These are phyloP conservation scores for Apiospora malaysiana DNA, from an alignment of 2,329 filamentous ascomycete genomes.

Conservation along the genomic window DNA sequence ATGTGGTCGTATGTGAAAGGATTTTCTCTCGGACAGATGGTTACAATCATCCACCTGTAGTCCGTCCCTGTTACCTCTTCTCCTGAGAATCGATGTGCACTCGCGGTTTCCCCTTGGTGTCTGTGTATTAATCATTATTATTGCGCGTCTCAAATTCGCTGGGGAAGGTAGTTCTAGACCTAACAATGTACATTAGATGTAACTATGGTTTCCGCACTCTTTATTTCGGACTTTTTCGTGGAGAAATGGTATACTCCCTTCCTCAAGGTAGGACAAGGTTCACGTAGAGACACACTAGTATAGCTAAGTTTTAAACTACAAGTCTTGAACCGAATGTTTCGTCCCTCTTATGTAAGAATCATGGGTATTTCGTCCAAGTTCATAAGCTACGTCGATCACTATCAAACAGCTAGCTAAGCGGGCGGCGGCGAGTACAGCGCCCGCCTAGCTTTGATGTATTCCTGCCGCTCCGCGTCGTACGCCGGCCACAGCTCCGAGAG, in stretches of 20 bases:
- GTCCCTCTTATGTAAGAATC: not conserved
- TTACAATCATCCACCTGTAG: too few relatives aligned
- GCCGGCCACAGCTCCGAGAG: slow-evolving; percentile 31
- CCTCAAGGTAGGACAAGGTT: not conserved
- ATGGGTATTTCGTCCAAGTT: not conserved
- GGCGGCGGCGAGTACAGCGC: slow-evolving; percentile 26
- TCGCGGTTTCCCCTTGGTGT: too few relatives aligned
- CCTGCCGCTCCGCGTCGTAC: slow-evolving; percentile 30
- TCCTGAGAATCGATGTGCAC: too few relatives aligned
- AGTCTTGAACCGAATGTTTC: too few relatives aligned
- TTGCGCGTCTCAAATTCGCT: too few relatives aligned
- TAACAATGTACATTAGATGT: too few relatives aligned
- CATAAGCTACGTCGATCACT: not conserved
- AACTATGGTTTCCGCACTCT: not conserved
- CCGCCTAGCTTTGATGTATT: slow-evolving; percentile 28
- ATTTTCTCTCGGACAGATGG: too few relatives aligned
- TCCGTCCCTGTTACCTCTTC: too few relatives aligned
- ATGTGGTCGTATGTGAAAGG: too few relatives aligned
- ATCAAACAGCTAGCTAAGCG: not conserved
- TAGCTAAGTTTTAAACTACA: not conserved
- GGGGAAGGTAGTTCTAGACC: too few relatives aligned
- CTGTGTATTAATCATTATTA: too few relatives aligned
- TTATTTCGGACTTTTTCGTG: not conserved
- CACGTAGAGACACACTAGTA: not conserved
- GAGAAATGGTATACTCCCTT: not conserved